Evolutionary conservation across 108 stramenopile genomes (phyloP), one percentile per base, ranked within the genome.

Genomic region (Epithemia pelagica): DNA sequence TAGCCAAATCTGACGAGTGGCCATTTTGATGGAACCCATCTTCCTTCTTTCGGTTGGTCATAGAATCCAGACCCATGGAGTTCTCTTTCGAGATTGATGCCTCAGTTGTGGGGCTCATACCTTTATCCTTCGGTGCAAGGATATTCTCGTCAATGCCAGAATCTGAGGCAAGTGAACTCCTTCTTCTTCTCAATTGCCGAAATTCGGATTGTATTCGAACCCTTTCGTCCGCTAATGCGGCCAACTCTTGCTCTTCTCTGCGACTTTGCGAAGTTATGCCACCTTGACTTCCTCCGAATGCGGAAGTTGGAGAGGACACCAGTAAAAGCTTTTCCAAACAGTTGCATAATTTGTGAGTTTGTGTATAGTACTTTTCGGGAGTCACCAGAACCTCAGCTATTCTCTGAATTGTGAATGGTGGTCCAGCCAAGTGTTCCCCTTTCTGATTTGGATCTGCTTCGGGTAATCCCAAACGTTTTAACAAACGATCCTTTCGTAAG

Each of bases 341-440:
- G 54, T 84, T 84, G 71, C 82, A 84, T 22, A 84, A 67, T 65
- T 84, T 84, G 60, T 84, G 82, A 7, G 82, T 84, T 68, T 84
- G 82, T 1, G 77, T 78, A 53, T 84, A 84, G 61, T 80, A 84
- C 70, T 77, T 33, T 61, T 78, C 75, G 7, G 82, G 82, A 51
- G 66, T 58, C 1, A 84, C 32, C 25, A 84, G 59, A 20, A 84
- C 79, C 64, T 84, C 82, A 15, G 79, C 79, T 24, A 84, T 75
- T 32, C 82, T 73, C 62, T 84, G 82, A 24, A 84, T 67, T 1
- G 82, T 84, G 67, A 84, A 83, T 7, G 82, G 82, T 27, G 79
- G 67, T 8, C 70, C 77, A 2, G 67, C 64, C 28, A 22, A 30
- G 32, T 31, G n/a, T 15, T 28, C 19, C 22, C 7, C 26, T 30